A percentile compares a stretch with the other conserved stretches of the same genome.
Conservation (phyloP, 352 stramenopile genomes). For the Phytophthora megakarya region DNA sequence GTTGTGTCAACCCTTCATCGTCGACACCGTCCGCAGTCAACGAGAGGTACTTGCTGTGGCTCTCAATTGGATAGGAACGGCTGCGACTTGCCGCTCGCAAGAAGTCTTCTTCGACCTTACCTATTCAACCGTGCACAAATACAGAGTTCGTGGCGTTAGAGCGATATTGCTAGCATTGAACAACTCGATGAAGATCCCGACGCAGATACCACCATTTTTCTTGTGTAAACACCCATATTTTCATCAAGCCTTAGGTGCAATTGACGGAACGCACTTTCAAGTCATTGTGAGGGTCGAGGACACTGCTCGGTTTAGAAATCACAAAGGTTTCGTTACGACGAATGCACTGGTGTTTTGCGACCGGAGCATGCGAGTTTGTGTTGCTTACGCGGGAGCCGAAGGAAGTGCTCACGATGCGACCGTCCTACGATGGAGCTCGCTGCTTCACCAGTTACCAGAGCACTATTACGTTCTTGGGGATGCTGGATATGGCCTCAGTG, state of each 20-base stretch:
- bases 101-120: constrained; percentile 4
- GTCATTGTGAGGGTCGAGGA: neutral
- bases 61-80: constrained; percentile 1
- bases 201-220: neutral
- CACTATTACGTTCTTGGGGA: constrained; percentile 8
- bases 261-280: constrained; percentile 17
- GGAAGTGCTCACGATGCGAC: constrained; percentile 14
- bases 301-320: neutral
- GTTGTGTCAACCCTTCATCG: neutral
- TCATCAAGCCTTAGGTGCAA: constrained; percentile 5
- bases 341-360: constrained; percentile 8
- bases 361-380: neutral
- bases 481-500: no score
- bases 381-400: constrained; percentile 7
- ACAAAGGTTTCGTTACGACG: constrained; percentile 1
- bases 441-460: neutral
- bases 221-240: no score
- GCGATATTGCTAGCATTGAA: constrained; percentile 4
- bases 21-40: neutral
- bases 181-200: neutral
- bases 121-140: constrained; percentile 15
- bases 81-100: constrained; percentile 4
- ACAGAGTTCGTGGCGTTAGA: neutral
- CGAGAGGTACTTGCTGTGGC: neutral
- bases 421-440: neutral